These are phyloP conservation scores for Saccharomycopsis sp. DNA, from an alignment of 805 yeast species.

Conservation along the genomic window DNA sequence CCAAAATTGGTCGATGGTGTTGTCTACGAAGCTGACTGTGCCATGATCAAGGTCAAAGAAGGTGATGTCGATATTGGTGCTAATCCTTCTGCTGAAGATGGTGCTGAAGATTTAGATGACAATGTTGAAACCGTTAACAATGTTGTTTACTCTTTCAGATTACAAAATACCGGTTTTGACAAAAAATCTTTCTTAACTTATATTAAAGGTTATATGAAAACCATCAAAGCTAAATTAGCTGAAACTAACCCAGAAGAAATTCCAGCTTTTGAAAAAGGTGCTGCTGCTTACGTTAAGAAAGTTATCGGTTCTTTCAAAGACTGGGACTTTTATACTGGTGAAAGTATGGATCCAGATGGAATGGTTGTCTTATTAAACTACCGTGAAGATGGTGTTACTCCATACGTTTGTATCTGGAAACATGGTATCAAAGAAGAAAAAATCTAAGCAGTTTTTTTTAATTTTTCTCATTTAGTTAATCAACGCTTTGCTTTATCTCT, in stretches of 20 bases:
- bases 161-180: constrained; percentile 92
- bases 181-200: constrained; percentile 94
- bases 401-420: constrained; percentile 97
- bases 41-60: constrained; percentile 72
- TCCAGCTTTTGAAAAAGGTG: constrained; percentile 93
- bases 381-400: constrained; percentile 99
- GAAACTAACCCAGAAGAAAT: constrained; percentile 84
- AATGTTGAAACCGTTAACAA: constrained; percentile 91
- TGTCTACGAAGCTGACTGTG: constrained; percentile 95
- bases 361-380: constrained; percentile 97
- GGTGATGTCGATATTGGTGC: constrained; percentile 98
- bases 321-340: constrained; percentile 99
- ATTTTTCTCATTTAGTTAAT: no score
- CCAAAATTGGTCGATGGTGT: constrained; percentile 76
- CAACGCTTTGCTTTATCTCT: no score
- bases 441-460: constrained; percentile 46
- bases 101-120: constrained; percentile 71
- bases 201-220: constrained; percentile 99
- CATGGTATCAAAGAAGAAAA: constrained; percentile 89
- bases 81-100: constrained; percentile 98
- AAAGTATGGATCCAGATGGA: constrained; percentile 99
- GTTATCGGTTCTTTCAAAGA: constrained; percentile 91
- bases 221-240: constrained; percentile 80
- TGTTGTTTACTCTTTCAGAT: constrained; percentile 97
- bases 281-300: constrained; percentile 92